Conservation (phyloP, 106 monocot genomes). For the Allium sativum region DNA sequence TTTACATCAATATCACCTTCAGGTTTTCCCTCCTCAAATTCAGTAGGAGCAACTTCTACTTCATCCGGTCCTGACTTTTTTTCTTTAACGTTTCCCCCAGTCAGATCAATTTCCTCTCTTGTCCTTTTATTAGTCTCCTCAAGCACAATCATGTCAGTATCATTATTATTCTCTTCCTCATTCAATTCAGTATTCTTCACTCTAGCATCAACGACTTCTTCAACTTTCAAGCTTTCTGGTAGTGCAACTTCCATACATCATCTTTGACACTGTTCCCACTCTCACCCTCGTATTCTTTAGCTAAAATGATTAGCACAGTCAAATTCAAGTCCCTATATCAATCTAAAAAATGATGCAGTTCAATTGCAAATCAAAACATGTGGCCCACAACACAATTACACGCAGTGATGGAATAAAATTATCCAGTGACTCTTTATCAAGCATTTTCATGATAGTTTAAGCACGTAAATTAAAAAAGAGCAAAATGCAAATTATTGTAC, state of each 20-base stretch:
- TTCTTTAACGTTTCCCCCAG: constrained; percentile 6
- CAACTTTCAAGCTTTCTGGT: constrained; percentile 24
- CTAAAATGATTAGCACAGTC: no score
- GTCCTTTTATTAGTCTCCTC: constrained; percentile 3
- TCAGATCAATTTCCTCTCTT: not conserved
- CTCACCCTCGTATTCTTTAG: constrained; percentile 7
- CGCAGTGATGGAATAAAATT: no score
- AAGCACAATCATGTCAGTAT: constrained; percentile 2
- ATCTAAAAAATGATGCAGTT: no score
- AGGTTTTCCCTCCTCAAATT: constrained; percentile 14
- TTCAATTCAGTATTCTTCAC: constrained; percentile 6
- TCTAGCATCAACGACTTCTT: constrained; percentile 4
- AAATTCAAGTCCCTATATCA: no score
- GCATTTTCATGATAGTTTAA: no score
- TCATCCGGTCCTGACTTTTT: constrained; percentile 4
- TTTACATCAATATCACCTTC: constrained; percentile 16
- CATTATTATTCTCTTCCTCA: constrained; percentile 6
- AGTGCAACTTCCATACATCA: constrained; percentile 19
- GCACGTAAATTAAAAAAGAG: no score
- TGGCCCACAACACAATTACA: no score
- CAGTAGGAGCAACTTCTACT: not conserved
- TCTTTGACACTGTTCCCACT: constrained; percentile 46
- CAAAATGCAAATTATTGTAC: no score
- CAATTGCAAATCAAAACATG: no score
- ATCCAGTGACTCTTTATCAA: no score